phyloP scores from a whole-genome alignment of 75 land plant species.

The Pinus taeda region DNA sequence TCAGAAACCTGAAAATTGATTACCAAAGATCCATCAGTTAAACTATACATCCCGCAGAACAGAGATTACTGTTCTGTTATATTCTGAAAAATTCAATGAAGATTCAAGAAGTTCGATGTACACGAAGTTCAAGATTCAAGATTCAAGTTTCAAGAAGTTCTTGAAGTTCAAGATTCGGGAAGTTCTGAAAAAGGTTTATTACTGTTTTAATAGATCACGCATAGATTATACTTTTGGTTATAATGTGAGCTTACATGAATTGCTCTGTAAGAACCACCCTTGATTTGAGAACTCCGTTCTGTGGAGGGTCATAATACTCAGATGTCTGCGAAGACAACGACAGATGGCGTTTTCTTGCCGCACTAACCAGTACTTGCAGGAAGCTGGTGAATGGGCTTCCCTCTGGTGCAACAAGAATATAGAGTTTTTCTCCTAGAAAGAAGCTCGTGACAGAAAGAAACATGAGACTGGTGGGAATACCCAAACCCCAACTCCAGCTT shows the following conservation, averaged over 20 bases:
- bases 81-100: slow-evolving; percentile 5
- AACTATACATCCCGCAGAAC: no score
- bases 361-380: slow-evolving; percentile 39
- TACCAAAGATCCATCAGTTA: no score
- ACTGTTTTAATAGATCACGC: no score
- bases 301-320: slow-evolving; percentile 44
- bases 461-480: slow-evolving; percentile 55
- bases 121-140: no score
- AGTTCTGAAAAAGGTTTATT: no score
- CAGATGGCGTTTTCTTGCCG: slow-evolving; percentile 40
- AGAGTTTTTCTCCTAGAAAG: slow-evolving; percentile 42
- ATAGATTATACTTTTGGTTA: not conserved
- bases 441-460: slow-evolving; percentile 33
- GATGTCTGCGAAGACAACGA: slow-evolving; percentile 17
- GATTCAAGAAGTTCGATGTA: not conserved
- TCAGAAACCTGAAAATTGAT: slow-evolving; percentile 42
- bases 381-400: slow-evolving; percentile 59
- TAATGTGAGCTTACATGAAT: not conserved
- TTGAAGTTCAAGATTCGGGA: no score
- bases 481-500: slow-evolving; percentile 66
- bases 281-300: slow-evolving; percentile 63
- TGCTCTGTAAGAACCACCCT: slow-evolving; percentile 51
- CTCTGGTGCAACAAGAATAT: slow-evolving; percentile 38
- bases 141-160: no score
- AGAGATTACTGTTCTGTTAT: no score